Evolutionary conservation across 1,284 basidiomycete species (phyloP).

Genomic region (Earliella scabrosa): DNA sequence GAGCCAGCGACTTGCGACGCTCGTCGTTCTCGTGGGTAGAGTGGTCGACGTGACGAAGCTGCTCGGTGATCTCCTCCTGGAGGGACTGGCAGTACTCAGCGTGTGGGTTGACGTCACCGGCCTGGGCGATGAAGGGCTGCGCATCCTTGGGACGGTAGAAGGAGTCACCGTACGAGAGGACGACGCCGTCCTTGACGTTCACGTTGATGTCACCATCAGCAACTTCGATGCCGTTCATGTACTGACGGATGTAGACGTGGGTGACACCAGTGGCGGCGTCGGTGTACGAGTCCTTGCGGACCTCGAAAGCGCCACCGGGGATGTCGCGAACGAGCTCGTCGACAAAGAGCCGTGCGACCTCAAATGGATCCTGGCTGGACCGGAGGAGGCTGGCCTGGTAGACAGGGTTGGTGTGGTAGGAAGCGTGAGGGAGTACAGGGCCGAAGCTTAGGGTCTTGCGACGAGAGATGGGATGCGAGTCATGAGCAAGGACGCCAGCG

Average conservation of each 20-base stretch:
- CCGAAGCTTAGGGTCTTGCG: conserved; percentile 86
- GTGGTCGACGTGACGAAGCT: conserved; percentile 22
- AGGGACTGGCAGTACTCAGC: conserved; percentile 60
- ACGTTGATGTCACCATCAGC: conserved; percentile 89
- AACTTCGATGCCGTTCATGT: conserved; percentile 85
- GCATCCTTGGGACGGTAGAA: conserved; percentile 62
- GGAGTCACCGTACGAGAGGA: conserved; percentile 85
- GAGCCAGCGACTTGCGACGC: conserved; percentile 32
- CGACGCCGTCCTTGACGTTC: conserved; percentile 82
- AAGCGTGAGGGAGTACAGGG: conserved; percentile 72
- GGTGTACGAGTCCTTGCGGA: conserved; percentile 85
- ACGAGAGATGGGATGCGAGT: conserved; percentile 36
- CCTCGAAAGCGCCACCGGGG: conserved; percentile 51
- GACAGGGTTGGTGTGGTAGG: conserved; percentile 60
- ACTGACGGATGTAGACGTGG: conserved; percentile 83
- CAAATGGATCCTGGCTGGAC: conserved; percentile 50
- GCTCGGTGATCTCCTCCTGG: conserved; percentile 40
- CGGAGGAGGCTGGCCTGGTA: conserved; percentile 45
- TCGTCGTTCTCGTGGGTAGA: conserved; percentile 37
- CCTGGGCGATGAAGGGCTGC: conserved; percentile 40
- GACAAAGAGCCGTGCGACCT: conserved; percentile 67
- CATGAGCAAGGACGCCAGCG: conserved; percentile 33
- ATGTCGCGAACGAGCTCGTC: conserved; percentile 48
- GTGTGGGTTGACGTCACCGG: conserved; percentile 53
- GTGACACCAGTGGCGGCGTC: conserved; percentile 83